phyloP scores from a whole-genome alignment of 495 filamentous ascomycete species.

The Clavariopsis aquatica region DNA sequence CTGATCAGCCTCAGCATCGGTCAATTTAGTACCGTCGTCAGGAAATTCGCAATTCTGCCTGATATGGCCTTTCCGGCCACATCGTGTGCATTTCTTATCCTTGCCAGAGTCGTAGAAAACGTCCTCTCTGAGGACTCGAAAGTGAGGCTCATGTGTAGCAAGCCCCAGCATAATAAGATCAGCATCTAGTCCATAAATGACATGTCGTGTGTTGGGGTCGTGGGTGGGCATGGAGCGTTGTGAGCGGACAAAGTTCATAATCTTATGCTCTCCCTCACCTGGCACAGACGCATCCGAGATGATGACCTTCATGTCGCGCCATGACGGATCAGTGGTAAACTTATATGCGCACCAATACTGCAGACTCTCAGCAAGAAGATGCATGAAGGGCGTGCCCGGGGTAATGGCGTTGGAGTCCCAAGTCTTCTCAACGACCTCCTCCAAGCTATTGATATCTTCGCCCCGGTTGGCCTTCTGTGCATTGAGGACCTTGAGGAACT shows the following conservation, averaged over 20 bases:
- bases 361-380: conserved; percentile 85
- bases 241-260: conserved; percentile 96
- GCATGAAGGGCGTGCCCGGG: conserved; percentile 98
- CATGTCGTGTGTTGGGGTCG: conserved; percentile 94
- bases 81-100: conserved; percentile 76
- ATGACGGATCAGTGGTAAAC: conserved; percentile 93
- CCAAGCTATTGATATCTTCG: conserved; percentile 56
- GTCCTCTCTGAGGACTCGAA: conserved; percentile 94
- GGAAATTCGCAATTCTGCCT: conserved; percentile 75
- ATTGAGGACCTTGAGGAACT: conserved; percentile 77
- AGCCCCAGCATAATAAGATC: conserved; percentile 99
- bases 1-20: conserved; percentile 81
- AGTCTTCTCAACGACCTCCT: conserved; percentile 78
- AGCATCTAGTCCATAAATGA: conserved; percentile 93
- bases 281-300: conserved; percentile 98
- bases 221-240: conserved; percentile 88
- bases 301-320: conserved; percentile 87
- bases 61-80: conserved; percentile 87
- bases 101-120: conserved; percentile 90
- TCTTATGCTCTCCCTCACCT: conserved; percentile 98
- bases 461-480: conserved; percentile 52
- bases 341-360: conserved; percentile 97
- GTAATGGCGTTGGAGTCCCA: conserved; percentile 99
- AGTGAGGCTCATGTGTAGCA: conserved; percentile 95
- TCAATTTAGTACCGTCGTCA: conserved; percentile 66